Percentiles rank a stretch among this genome's conserved stretches.
Conservation (phyloP, 2,329 filamentous ascomycete species). For the Pseudopithomyces chartarum region DNA sequence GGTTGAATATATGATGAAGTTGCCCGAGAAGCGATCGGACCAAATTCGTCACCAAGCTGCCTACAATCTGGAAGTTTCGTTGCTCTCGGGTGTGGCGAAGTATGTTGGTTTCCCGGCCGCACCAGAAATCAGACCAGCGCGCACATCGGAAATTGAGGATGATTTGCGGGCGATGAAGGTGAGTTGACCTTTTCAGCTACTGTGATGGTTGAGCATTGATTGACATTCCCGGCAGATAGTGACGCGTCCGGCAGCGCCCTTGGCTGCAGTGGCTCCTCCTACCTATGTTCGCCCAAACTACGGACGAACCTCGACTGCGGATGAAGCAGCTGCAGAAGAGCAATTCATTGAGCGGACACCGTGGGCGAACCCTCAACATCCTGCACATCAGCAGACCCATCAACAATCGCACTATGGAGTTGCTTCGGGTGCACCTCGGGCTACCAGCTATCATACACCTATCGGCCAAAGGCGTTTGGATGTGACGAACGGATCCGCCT, state of each 20-base stretch:
- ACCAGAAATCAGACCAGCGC: constrained; percentile 78
- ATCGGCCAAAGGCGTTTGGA: constrained; percentile 42
- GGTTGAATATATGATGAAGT: constrained; percentile 80
- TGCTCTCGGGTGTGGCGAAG: constrained; percentile 88
- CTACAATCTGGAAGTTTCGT: constrained; percentile 93
- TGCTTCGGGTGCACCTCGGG: constrained; percentile 27
- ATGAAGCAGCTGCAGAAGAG: constrained; percentile 71
- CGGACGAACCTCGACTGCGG: constrained; percentile 47
- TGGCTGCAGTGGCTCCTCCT: constrained; percentile 25
- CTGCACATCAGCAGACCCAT: constrained; percentile 45
- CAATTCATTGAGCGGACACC: constrained; percentile 88
- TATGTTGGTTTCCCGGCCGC: constrained; percentile 96
- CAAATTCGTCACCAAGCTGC: constrained; percentile 84
- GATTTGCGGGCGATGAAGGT: constrained; percentile 91
- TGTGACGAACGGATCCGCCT: constrained; percentile 45
- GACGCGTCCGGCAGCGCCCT: constrained; percentile 33
- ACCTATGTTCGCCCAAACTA: constrained; percentile 37
- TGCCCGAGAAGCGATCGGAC: constrained; percentile 75
- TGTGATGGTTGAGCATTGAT: neutral
- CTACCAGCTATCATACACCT: constrained; percentile 43
- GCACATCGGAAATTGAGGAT: constrained; percentile 75
- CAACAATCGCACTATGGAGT: constrained; percentile 40
- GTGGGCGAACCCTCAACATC: constrained; percentile 83
- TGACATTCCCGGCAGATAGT: constrained; percentile 31
- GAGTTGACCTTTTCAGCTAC: constrained; percentile 46